Base-by-base conservation (phyloP, 2,329 filamentous ascomycete species). In the Penicillium nordicum region DNA sequence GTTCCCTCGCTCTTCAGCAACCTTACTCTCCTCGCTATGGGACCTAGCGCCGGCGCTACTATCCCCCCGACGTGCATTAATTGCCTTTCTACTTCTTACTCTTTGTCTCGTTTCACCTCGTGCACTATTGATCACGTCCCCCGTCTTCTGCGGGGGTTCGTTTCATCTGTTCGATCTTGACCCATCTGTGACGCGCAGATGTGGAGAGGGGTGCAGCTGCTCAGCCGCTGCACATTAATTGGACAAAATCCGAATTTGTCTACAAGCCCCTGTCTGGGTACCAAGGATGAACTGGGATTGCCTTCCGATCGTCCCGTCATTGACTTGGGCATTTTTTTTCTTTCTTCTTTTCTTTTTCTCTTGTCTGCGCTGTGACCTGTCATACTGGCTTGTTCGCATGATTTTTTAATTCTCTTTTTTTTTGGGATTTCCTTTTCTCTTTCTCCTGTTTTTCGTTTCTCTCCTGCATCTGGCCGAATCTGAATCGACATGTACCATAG, bases 401-500 rank as follows among this genome's bases (percentile, higher is more conserved):
- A 29, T 37, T 46, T 50, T 52, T 57, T 49, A 48, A 55, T 55
- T 55, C 51, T 57, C 50, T 50, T 38, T 37, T 41, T 5, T 53
- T 41, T 5, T 55, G 18, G 18, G 5, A 40, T 53, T 59, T 45
- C 38, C 45, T 37, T 56, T 50, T 57, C 45, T 40, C 40, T 36
- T 54, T 52, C 55, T 30, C 4, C 4, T 30, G 53, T 56, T 60
- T 48, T 60, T 50, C 44, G 57, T 63, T 54, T 44, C 37, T 18
- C 30, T 57, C 50, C 57, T 59, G 59, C 55, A 62, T 62, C 53
- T 58, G 58, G 57, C 59, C 60, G 59, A 61, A 63, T 65, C 50
- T 63, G 61, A 69, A 69, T 66, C 67, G 64, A 68, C 64, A 65
- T 72, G 69, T 72, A 71, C 59, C 66, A 71, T 72, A 72, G 69